phyloP scores from a whole-genome alignment of 2,329 filamentous ascomycete species.

The Fusarium euwallaceae region DNA sequence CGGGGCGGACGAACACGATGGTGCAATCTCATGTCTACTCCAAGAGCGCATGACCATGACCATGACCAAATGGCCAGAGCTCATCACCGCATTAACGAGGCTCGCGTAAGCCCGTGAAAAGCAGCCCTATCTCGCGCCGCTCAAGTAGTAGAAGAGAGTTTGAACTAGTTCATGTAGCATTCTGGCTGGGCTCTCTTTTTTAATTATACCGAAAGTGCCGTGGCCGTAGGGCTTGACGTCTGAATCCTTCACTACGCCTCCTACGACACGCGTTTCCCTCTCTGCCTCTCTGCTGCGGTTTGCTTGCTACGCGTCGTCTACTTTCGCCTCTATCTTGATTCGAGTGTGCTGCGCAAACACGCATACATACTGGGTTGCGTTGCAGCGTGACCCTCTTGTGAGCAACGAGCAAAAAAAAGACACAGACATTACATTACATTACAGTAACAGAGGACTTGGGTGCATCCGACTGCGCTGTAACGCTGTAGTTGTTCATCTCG shows the following conservation, averaged over 20 bases:
- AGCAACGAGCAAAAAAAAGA: not conserved
- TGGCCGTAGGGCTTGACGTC: slow-evolving; percentile 1
- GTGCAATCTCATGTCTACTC: not conserved
- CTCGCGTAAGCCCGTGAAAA: not conserved
- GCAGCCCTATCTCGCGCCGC: not conserved
- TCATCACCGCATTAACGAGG: slow-evolving; percentile 5
- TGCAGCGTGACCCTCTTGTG: slow-evolving; percentile 31
- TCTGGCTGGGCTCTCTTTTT: not conserved
- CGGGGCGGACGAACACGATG: not conserved
- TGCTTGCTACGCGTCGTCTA: not conserved
- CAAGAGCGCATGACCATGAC: not conserved
- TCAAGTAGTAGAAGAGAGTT: not conserved
- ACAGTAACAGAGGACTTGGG: not conserved
- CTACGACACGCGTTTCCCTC: not conserved
- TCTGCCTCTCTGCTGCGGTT: slow-evolving; percentile 6
- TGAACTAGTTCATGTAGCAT: not conserved
- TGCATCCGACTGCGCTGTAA: slow-evolving; percentile 13
- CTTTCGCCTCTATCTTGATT: not conserved
- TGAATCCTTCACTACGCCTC: not conserved
- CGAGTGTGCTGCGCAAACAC: slow-evolving; percentile 25
- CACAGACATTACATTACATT: too few relatives aligned
- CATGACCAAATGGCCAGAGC: too few relatives aligned
- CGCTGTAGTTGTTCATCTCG: not conserved
- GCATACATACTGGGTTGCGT: slow-evolving; percentile 22
- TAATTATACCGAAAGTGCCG: slow-evolving; percentile 6